Conservation (phyloP, 805 yeast species). For the Starmerella tilneyi region DNA sequence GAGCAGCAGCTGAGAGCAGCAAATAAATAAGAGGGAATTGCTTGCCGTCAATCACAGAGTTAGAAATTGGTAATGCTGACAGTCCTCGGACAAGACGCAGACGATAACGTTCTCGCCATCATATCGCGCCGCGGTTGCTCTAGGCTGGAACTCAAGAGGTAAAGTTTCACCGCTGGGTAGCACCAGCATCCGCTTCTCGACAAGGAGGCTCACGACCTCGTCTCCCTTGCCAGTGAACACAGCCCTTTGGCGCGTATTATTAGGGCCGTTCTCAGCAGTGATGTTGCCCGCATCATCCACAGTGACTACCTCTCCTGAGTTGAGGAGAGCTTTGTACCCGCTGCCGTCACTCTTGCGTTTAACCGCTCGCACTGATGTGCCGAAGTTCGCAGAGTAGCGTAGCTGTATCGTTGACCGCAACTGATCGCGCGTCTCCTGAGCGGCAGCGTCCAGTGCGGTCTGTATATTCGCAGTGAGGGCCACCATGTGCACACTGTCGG, state of each 20-base stretch:
- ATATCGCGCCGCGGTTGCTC: conserved; percentile 5
- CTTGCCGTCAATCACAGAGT: too few relatives aligned
- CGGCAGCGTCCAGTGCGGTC: background rate
- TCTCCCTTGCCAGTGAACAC: conserved; percentile 2
- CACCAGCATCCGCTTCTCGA: background rate
- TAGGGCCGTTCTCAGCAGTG: background rate
- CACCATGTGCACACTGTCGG: background rate
- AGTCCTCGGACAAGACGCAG: conserved; percentile 16
- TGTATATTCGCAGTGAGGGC: background rate
- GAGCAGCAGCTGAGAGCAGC: too few relatives aligned
- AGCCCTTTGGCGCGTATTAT: background rate
- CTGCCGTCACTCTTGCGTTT: background rate
- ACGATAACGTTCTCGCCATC: background rate
- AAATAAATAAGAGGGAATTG: too few relatives aligned
- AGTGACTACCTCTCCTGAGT: conserved; percentile 2
- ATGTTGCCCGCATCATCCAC: background rate
- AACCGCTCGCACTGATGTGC: background rate
- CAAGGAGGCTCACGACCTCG: conserved; percentile 4
- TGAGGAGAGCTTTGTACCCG: background rate
- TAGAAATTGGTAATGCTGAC: conserved; percentile 16
- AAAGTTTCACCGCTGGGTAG: background rate
- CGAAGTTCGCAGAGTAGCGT: background rate
- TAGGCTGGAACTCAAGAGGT: conserved; percentile 13
- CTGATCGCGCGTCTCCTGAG: background rate
- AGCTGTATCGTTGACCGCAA: conserved; percentile 1